Conservation (phyloP, 176 grass and related monocot genomes). For the Microstegium vimineum region DNA sequence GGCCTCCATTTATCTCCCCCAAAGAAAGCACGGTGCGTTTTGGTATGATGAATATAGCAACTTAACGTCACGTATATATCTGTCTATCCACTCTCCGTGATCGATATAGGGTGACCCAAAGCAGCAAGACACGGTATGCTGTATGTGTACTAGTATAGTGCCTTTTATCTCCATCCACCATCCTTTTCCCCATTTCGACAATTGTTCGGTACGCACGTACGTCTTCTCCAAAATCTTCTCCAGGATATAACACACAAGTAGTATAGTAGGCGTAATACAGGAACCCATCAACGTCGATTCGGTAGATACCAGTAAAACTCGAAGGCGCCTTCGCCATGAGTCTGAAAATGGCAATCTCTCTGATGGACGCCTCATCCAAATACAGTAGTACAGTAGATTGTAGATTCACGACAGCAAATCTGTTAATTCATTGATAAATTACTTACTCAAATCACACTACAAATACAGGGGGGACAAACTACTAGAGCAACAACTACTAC, state of each 20-base stretch:
- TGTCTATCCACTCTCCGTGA: slow-evolving; percentile 6
- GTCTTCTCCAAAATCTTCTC: slow-evolving; percentile 9
- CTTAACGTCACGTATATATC: too few species aligned
- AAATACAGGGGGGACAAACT: slow-evolving; percentile 3
- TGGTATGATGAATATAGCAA: too few species aligned
- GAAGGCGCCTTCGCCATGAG: neutral
- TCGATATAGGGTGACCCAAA: slow-evolving; percentile 6
- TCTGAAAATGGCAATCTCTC: slow-evolving; percentile 7
- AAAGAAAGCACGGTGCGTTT: too few species aligned
- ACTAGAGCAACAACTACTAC: slow-evolving; percentile 11
- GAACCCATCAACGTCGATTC: neutral
- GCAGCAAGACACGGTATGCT: neutral
- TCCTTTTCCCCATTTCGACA: neutral
- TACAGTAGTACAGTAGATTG: neutral
- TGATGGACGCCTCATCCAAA: neutral
- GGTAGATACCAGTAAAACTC: neutral
- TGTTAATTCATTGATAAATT: slow-evolving; percentile 25
- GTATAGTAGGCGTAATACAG: too few species aligned
- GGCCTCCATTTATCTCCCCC: too few species aligned
- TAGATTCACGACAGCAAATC: neutral
- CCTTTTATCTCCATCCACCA: neutral
- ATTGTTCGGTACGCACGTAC: slow-evolving; percentile 1
- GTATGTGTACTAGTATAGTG: too few species aligned
- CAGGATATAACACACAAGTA: neutral
- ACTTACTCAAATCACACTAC: slow-evolving; percentile 44